Conservation (phyloP, 768 basidiomycete species). For the Lentinula edodes region DNA sequence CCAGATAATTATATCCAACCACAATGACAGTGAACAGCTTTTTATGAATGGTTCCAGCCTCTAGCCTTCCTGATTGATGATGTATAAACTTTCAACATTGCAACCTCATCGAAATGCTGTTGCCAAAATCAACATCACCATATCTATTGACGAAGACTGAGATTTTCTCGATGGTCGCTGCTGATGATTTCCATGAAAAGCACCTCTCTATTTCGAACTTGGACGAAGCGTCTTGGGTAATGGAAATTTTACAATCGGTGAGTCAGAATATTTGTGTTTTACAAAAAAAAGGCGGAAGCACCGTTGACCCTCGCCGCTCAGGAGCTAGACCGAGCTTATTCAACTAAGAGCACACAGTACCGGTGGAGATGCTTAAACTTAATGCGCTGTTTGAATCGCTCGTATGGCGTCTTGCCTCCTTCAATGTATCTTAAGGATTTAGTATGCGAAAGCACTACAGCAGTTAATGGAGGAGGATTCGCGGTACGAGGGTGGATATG, state of each 20-base stretch:
- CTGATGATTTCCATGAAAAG: neutral
- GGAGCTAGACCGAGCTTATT: neutral
- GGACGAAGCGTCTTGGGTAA: neutral
- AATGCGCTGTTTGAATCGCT: neutral
- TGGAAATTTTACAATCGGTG: neutral
- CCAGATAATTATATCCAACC: too few relatives aligned
- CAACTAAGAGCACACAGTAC: neutral
- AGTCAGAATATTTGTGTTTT: neutral
- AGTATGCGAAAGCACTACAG: neutral
- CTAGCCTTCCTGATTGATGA: too few relatives aligned
- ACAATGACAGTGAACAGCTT: too few relatives aligned
- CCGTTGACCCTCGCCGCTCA: neutral
- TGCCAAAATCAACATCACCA: too few relatives aligned
- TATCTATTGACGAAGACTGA: too few relatives aligned
- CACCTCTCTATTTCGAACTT: neutral
- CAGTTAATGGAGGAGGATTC: slow-evolving; percentile 4
- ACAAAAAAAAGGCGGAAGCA: too few relatives aligned
- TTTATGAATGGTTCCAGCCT: too few relatives aligned
- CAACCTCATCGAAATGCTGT: too few relatives aligned
- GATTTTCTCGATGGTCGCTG: neutral
- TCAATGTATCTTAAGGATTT: neutral
- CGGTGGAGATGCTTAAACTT: neutral
- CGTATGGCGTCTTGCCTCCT: neutral
- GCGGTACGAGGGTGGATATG: neutral
- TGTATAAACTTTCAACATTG: too few relatives aligned